Percentiles rank a stretch among this genome's conserved stretches.
Conservation (phyloP, 805 yeast genomes). For the Candida ortonii region DNA sequence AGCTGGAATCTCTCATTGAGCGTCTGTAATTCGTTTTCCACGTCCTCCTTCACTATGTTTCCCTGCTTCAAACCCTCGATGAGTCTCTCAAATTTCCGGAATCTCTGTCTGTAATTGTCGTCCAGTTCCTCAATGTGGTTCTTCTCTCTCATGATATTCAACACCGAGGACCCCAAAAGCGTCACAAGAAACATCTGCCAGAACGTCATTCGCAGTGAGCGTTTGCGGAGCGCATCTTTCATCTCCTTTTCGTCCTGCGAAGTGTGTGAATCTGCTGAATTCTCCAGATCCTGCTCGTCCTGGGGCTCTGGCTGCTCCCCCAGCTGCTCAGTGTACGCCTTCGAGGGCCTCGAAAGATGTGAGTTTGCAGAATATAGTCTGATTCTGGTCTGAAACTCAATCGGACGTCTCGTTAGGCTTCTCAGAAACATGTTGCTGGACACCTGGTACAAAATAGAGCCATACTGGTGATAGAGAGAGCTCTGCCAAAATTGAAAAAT, state of each 20-base stretch:
- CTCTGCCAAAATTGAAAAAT: too few relatives aligned
- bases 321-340: constrained; percentile 23
- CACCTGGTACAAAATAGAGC: too few relatives aligned
- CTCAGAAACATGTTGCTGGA: too few relatives aligned
- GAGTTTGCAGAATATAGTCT: constrained; percentile 1
- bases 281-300: constrained; percentile 8
- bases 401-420: too few relatives aligned
- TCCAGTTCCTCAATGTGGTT: constrained; percentile 42
- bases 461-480: too few relatives aligned
- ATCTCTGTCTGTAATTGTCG: constrained; percentile 39
- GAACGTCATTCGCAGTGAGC: constrained; percentile 32
- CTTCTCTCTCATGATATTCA: constrained; percentile 45
- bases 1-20: constrained; percentile 43
- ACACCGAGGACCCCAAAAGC: constrained; percentile 38
- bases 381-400: background rate
- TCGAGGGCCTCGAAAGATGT: constrained; percentile 20
- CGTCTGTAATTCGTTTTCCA: constrained; percentile 38
- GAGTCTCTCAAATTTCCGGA: constrained; percentile 32
- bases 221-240: constrained; percentile 23
- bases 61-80: constrained; percentile 21
- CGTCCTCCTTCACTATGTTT: constrained; percentile 32
- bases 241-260: constrained; percentile 21
- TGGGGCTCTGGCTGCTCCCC: constrained; percentile 30
- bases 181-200: constrained; percentile 32
- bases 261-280: constrained; percentile 10